Conservation (phyloP, 768 basidiomycete species). For the Hydnum rufescens region DNA sequence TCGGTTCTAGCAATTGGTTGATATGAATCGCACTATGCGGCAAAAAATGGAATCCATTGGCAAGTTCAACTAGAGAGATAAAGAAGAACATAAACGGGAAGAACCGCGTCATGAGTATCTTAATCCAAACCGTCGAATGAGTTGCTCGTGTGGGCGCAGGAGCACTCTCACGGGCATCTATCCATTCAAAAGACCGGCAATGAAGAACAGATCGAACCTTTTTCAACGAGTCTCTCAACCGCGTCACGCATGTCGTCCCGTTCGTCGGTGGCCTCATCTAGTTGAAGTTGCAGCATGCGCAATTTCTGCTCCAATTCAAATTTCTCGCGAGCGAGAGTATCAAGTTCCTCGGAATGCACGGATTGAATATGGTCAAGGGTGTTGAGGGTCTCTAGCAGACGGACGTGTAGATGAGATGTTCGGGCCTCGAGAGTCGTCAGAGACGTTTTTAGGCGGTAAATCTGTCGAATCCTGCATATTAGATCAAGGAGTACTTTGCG, state of each 20-base stretch:
- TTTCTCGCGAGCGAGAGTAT: neutral
- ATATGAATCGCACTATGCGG: constrained; percentile 1
- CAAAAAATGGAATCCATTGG: constrained; percentile 4
- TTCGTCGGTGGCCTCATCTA: constrained; percentile 1
- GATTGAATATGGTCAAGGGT: constrained; percentile 4
- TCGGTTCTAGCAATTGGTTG: neutral
- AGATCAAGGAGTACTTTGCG: neutral
- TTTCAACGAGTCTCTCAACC: constrained; percentile 2
- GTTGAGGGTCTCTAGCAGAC: constrained; percentile 5
- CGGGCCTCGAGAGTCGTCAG: neutral
- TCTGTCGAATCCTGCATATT: neutral
- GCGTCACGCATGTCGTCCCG: constrained; percentile 5
- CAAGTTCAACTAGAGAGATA: constrained; percentile 1
- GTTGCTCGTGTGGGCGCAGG: too few relatives aligned
- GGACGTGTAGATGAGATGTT: neutral
- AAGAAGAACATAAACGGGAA: too few relatives aligned
- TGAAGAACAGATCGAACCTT: neutral
- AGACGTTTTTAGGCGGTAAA: neutral
- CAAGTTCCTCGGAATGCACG: neutral
- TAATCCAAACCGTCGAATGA: too few relatives aligned
- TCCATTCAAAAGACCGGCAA: constrained; percentile 1
- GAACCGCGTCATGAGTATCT: too few relatives aligned
- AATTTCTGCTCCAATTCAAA: neutral
- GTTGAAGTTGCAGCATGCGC: neutral
- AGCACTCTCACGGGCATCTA: too few relatives aligned